phyloP scores from a whole-genome alignment of 306 rosid genomes.

The Fragaria nilgerrensis region DNA sequence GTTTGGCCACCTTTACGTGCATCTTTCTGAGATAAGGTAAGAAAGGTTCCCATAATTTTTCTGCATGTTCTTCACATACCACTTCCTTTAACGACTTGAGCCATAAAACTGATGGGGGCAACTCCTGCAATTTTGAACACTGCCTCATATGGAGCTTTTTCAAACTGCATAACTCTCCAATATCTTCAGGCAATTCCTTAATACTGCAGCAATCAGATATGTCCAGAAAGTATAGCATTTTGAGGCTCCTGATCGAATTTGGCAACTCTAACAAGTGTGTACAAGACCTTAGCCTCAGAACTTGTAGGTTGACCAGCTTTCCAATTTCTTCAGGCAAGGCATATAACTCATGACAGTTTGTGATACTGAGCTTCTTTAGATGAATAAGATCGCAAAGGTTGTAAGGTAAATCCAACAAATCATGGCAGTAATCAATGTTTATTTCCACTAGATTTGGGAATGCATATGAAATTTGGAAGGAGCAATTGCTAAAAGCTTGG shows the following conservation, averaged over 20 bases:
- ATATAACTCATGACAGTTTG: slow-evolving; percentile 51
- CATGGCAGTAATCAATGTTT: slow-evolving; percentile 50
- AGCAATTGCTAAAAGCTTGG: slow-evolving; percentile 32
- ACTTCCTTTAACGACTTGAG: slow-evolving; percentile 16
- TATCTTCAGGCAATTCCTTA: slow-evolving; percentile 37
- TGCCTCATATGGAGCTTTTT: slow-evolving; percentile 29
- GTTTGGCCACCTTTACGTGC: no score
- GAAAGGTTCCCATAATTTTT: slow-evolving; percentile 26
- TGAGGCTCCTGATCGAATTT: slow-evolving; percentile 15
- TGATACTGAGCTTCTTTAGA: slow-evolving; percentile 46
- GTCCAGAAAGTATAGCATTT: slow-evolving; percentile 37
- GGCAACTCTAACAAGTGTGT: no score
- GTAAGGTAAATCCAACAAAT: slow-evolving; percentile 42
- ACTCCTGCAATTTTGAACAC: slow-evolving; percentile 30
- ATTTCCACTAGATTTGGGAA: slow-evolving; percentile 55
- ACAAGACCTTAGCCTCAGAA: no score
- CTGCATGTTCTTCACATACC: slow-evolving; percentile 40
- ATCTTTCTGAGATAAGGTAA: no score
- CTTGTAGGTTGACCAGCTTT: slow-evolving; percentile 19
- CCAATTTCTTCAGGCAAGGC: slow-evolving; percentile 40
- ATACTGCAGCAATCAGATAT: slow-evolving; percentile 46
- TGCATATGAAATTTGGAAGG: slow-evolving; percentile 27
- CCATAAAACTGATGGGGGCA: slow-evolving; percentile 36
- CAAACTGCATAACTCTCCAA: slow-evolving; percentile 33
- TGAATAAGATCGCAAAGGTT: slow-evolving; percentile 29